Base-by-base conservation (phyloP, 768 basidiomycete genomes). In the Mycena galericulata region DNA sequence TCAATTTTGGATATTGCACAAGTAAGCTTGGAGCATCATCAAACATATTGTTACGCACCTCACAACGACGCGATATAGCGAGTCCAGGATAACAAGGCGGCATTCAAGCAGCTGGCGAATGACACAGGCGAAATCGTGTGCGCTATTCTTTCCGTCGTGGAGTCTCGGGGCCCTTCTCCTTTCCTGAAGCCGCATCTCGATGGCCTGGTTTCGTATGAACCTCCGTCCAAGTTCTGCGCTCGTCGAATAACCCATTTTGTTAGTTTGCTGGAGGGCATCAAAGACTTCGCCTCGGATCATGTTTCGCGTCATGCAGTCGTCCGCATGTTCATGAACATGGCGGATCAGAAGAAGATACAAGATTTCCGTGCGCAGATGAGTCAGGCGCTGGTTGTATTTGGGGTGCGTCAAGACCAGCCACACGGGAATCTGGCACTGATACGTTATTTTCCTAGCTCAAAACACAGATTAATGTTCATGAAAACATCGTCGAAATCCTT, bases 1-100 rank as follows among this genome's bases (percentile, higher is more conserved):
- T 41, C 50, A 26, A 62, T 62, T 27, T 24, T 62, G 40, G 26
- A 6, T 7, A 45, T 9, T 3, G 30, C 32, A 24, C 40, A 62
- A 24, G 61, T 62, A 54, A 43, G 50, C 24, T 22, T 7, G 14
- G 1, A n/a, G n/a, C 17, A 9, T 29, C 7, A 2, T 46, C 32
- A 9, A 7, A n/a, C 27, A 15, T 3, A 24, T 0, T 2, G 2
- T 18, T 26, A 7, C 17, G 55, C 4, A 46, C 36, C 2, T 22
- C 29, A 17, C 14, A n/a, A n/a, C n/a, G n/a, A n/a, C n/a, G n/a
- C n/a, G n/a, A 29, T 9, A 12, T 29, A 64, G 62, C 43, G 34
- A n/a, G 45, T 49, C 18, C 32, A 46, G 15, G 45, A 32, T 45
- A 64, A 64, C 36, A 64, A 64, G 49, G 45, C 32, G n/a, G 54